Base-by-base conservation (phyloP, 441 rosid species). In the Monsonia emarginata region DNA sequence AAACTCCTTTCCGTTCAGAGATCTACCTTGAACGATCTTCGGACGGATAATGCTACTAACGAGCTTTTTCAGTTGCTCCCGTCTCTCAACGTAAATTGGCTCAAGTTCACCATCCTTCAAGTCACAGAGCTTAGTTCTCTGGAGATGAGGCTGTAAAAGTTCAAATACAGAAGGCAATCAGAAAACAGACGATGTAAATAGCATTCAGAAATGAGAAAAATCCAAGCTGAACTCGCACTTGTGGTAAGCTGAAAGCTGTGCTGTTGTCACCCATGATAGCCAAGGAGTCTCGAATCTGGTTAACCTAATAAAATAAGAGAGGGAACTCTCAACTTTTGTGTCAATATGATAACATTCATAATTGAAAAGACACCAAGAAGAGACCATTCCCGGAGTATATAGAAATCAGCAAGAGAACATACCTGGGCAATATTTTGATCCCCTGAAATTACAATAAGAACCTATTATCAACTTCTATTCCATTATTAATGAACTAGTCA, bases 231-330 rank as follows among this genome's bases (percentile, higher is more conserved):
- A 74, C 76, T 18, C 87, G 69, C 84, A 94, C 99, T 70, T 94
- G 99, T 48, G 99, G 99, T 77, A 94, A 81, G 81, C 99, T 94
- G 78, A 91, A 94, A 40, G 96, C 97, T 2, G 96, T 94, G 84
- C 97, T 94, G 76, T 94, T 91, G 65, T 86, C 90, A 69, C 99
- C 99, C 99, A 94, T 94, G 50, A 88, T 68, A 65, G 96, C 94
- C 77, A 94, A 72, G 19, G 99, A 94, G 65, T 94, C 91, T 65
- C 99, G 87, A 68, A 94, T 94, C 76, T 86, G 96, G 76, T 94
- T 94, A 74, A 94, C 87, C 97, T 93, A 85, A 69, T 65, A 60
- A 63, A 66, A 69, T 30, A 69, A 66, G 34, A 11, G 59, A 64
- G 63, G 58, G 40, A 62, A 46, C n/a, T 63, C 72, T 46, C 50